A percentile compares a stretch with the other conserved stretches of the same genome.
These are phyloP conservation scores for Neoarthrinium moseri DNA, from an alignment of 2,329 filamentous ascomycete species.

Conservation along the genomic window DNA sequence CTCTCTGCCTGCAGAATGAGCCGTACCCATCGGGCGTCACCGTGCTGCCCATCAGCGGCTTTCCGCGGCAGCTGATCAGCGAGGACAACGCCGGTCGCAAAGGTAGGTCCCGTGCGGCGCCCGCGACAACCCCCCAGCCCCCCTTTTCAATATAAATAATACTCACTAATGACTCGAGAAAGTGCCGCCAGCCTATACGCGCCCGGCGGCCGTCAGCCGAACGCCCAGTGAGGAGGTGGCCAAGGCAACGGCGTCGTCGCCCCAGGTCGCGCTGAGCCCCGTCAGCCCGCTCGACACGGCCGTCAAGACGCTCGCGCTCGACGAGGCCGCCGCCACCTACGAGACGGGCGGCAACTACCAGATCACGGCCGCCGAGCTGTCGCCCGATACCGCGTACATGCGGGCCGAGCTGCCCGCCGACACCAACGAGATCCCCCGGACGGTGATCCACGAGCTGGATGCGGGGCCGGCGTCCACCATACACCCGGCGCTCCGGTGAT, in stretches of 20 bases:
- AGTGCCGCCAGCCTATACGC: neutral
- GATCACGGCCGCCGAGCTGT: constrained; percentile 3
- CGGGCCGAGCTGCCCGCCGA: constrained; percentile 2
- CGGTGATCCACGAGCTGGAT: neutral
- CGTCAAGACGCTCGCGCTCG: neutral
- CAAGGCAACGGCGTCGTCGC: constrained; percentile 2
- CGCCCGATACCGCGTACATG: constrained; percentile 1
- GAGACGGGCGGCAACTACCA: neutral
- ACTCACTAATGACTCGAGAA: neutral
- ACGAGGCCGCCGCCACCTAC: too few species aligned
- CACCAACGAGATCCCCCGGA: neutral
- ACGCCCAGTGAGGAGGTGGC: too few species aligned
- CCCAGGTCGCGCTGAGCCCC: constrained; percentile 1
- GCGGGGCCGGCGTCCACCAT: too few species aligned
- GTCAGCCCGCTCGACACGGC: neutral
- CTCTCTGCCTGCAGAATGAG: constrained; percentile 22
- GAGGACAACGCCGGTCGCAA: constrained; percentile 18
- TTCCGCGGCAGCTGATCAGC: constrained; percentile 25
- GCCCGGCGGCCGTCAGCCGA: neutral
- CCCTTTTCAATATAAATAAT: too few species aligned
- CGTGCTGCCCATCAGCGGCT: constrained; percentile 26
- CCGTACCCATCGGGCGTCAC: constrained; percentile 23
- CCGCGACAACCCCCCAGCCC: too few species aligned
- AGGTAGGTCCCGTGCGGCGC: neutral
- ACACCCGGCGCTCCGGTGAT: too few species aligned